Conservation (phyloP, 371 early-diverging fungal genomes). For the Mucor indicus region DNA sequence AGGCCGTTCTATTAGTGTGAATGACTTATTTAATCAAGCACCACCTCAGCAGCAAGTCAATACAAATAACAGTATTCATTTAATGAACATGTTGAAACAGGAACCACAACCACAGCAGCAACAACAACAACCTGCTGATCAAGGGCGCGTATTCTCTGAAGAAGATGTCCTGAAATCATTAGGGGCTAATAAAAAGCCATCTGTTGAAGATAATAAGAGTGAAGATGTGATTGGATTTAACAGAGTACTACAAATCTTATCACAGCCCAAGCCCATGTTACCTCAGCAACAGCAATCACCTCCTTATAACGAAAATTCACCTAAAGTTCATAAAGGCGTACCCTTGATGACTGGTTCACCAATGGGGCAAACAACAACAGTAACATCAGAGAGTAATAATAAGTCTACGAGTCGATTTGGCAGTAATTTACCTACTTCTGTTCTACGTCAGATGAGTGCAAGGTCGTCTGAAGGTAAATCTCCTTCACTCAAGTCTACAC, state of each 20-base stretch:
- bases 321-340: no score
- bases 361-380: slow-evolving; percentile 9
- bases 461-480: slow-evolving; percentile 43
- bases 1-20: slow-evolving; percentile 40
- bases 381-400: neutral
- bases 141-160: slow-evolving; percentile 54
- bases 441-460: slow-evolving; percentile 64
- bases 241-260: slow-evolving; percentile 58
- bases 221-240: slow-evolving; percentile 56
- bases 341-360: slow-evolving; percentile 8
- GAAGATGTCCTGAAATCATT: slow-evolving; percentile 56
- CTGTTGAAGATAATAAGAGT: slow-evolving; percentile 13
- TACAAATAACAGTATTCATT: neutral
- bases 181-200: slow-evolving; percentile 33
- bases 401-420: slow-evolving; percentile 42
- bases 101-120: neutral
- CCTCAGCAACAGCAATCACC: neutral
- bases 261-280: slow-evolving; percentile 43
- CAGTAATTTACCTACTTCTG: slow-evolving; percentile 65
- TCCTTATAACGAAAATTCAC: no score
- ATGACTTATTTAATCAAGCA: slow-evolving; percentile 51
- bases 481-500: slow-evolving; percentile 24
- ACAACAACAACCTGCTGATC: slow-evolving; percentile 1
- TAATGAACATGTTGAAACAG: neutral
- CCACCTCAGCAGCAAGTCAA: neutral